These are phyloP conservation scores for Castanea mollissima DNA, from an alignment of 306 rosid species.

Conservation along the genomic window DNA sequence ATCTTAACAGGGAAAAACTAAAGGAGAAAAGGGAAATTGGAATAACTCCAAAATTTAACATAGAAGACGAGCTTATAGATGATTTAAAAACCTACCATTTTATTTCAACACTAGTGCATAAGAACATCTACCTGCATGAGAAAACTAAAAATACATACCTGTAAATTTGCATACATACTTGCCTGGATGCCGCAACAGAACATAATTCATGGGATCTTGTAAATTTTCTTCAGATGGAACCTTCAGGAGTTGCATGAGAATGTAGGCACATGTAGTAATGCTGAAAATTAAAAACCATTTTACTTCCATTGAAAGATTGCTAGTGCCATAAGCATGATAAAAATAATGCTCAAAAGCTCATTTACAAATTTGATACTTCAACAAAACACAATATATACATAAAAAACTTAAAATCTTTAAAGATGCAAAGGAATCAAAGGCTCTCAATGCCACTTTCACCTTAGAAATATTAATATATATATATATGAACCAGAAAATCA, in stretches of 20 bases:
- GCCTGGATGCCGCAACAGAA: slow-evolving; percentile 55
- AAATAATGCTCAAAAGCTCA: neutral
- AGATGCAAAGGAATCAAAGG: slow-evolving; percentile 9
- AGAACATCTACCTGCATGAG: neutral
- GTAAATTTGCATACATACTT: slow-evolving; percentile 46
- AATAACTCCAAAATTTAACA: neutral
- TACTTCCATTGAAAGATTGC: slow-evolving; percentile 1
- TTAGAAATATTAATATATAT: neutral
- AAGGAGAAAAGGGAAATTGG: neutral
- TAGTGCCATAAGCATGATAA: neutral
- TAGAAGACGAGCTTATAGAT: neutral
- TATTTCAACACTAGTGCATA: neutral
- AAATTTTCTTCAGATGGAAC: slow-evolving; percentile 65
- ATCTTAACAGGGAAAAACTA: neutral
- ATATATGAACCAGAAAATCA: slow-evolving; percentile 4
- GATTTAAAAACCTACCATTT: neutral
- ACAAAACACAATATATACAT: neutral
- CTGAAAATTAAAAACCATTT: slow-evolving; percentile 35
- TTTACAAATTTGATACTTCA: slow-evolving; percentile 15
- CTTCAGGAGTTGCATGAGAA: slow-evolving; percentile 64
- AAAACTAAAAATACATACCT: neutral
- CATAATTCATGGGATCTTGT: slow-evolving; percentile 61
- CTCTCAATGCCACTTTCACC: slow-evolving; percentile 9
- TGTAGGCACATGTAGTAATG: slow-evolving; percentile 57
- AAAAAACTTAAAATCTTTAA: neutral